These are phyloP conservation scores for Naganishia antarctica DNA, from an alignment of 768 basidiomycete species.

Conservation along the genomic window DNA sequence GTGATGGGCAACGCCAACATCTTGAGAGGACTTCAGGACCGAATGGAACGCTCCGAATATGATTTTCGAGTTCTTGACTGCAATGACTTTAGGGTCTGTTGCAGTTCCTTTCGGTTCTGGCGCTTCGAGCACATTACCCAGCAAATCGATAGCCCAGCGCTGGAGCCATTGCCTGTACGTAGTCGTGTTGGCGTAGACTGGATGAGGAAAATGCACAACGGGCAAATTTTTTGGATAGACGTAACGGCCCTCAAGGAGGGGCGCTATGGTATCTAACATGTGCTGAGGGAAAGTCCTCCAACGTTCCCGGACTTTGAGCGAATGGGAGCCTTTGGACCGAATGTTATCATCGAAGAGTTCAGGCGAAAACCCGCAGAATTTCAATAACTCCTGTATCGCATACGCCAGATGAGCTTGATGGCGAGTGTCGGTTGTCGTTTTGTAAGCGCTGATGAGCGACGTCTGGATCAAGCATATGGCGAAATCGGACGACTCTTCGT, in stretches of 20 bases:
- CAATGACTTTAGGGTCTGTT: slow-evolving; percentile 35
- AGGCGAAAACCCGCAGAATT: slow-evolving; percentile 73
- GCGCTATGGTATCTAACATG: slow-evolving; percentile 77
- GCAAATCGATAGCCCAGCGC: slow-evolving; percentile 75
- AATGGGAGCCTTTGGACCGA: slow-evolving; percentile 60
- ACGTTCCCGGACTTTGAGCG: slow-evolving; percentile 60
- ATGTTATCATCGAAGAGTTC: slow-evolving; percentile 15
- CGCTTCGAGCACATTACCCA: slow-evolving; percentile 52
- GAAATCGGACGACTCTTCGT: slow-evolving; percentile 69
- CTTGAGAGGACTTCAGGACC: slow-evolving; percentile 69
- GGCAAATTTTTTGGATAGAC: slow-evolving; percentile 53
- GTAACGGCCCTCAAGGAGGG: slow-evolving; percentile 61
- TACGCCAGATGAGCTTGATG: slow-evolving; percentile 86
- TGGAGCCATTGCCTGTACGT: slow-evolving; percentile 98
- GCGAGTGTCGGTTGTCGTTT: slow-evolving; percentile 86
- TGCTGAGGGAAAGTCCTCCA: slow-evolving; percentile 72
- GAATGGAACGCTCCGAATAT: slow-evolving; percentile 77
- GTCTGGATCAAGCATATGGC: slow-evolving; percentile 79
- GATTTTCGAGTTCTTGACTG: slow-evolving; percentile 53
- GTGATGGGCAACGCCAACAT: slow-evolving; percentile 88
- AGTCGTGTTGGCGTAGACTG: slow-evolving; percentile 68
- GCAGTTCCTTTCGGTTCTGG: slow-evolving; percentile 51
- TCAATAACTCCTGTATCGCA: slow-evolving; percentile 83
- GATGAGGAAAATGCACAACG: slow-evolving; percentile 54
- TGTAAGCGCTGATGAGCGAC: slow-evolving; percentile 80